phyloP scores from a whole-genome alignment of 2,329 filamentous ascomycete species.

The Trichoderma citrinoviride region DNA sequence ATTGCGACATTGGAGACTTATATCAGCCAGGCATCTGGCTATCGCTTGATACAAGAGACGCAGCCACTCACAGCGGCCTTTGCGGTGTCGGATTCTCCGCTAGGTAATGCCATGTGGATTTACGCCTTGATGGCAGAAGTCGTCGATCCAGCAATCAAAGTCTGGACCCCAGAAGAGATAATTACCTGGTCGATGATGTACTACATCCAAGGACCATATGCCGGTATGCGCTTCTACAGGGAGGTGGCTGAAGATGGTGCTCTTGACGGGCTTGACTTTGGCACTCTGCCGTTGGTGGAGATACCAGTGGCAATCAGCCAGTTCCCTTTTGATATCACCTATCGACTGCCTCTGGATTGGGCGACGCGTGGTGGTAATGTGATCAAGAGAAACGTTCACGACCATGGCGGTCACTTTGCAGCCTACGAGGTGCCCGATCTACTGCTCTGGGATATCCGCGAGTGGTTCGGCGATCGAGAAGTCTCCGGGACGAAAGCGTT shows the following conservation, averaged over 20 bases:
- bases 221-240: not conserved
- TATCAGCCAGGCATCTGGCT: not conserved
- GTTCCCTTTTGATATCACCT: slow-evolving; percentile 6
- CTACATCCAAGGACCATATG: slow-evolving; percentile 5
- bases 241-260: not conserved
- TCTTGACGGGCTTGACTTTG: not conserved
- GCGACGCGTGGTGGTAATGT: not conserved
- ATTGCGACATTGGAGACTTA: not conserved
- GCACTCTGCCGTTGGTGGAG: not conserved
- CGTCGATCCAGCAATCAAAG: not conserved
- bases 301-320: slow-evolving; percentile 2
- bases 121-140: not conserved
- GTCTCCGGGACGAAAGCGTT: not conserved
- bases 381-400: not conserved
- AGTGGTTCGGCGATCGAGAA: not conserved
- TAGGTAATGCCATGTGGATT: not conserved
- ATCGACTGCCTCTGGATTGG: not conserved
- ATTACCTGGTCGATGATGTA: slow-evolving; percentile 12
- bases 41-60: not conserved
- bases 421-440: not conserved
- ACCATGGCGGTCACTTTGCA: slow-evolving; percentile 4
- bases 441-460: not conserved
- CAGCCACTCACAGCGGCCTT: not conserved
- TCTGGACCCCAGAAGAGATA: not conserved
- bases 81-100: not conserved